Evolutionary conservation across 2,329 filamentous ascomycete species (phyloP).

Genomic region (Fusarium torreyae): DNA sequence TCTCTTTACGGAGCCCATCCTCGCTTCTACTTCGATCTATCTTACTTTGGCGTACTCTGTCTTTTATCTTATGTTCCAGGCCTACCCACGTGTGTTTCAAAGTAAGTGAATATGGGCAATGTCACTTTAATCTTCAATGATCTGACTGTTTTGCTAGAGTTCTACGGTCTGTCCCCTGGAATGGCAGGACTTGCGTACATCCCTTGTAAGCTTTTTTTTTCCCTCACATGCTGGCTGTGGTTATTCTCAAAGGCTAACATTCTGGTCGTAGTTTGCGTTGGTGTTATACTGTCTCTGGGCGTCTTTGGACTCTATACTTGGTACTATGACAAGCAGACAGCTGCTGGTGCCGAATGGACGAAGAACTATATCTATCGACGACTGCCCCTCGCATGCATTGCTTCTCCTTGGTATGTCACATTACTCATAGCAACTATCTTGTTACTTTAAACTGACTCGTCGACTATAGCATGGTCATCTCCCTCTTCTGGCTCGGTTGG

Average conservation of each 20-base stretch:
- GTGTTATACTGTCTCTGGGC: slow-evolving; percentile 43
- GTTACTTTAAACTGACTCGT: not conserved
- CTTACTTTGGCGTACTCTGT: slow-evolving; percentile 67
- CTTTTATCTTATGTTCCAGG: slow-evolving; percentile 67
- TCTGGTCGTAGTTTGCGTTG: slow-evolving; percentile 44
- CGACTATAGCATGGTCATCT: slow-evolving; percentile 64
- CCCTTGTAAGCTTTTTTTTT: slow-evolving; percentile 55
- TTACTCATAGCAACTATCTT: not conserved
- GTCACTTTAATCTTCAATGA: not conserved
- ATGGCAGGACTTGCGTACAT: slow-evolving; percentile 64
- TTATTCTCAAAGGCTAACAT: slow-evolving; percentile 3
- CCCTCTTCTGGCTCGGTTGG: slow-evolving; percentile 74
- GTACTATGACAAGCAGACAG: slow-evolving; percentile 48
- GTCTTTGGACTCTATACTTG: slow-evolving; percentile 49
- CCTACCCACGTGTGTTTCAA: slow-evolving; percentile 66
- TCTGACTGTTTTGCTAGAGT: slow-evolving; percentile 36
- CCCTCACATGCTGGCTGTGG: no score
- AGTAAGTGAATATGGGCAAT: slow-evolving; percentile 16
- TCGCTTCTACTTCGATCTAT: slow-evolving; percentile 63
- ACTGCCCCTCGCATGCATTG: slow-evolving; percentile 66
- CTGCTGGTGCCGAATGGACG: slow-evolving; percentile 52
- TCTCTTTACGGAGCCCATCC: slow-evolving; percentile 65
- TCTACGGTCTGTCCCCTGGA: slow-evolving; percentile 63
- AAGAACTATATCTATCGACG: slow-evolving; percentile 54
- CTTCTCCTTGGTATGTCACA: slow-evolving; percentile 72